Percentiles rank a stretch among this genome's conserved stretches.
Evolutionary conservation across 495 filamentous ascomycete genomes (phyloP).

Genomic region (Penicillium odoratum): DNA sequence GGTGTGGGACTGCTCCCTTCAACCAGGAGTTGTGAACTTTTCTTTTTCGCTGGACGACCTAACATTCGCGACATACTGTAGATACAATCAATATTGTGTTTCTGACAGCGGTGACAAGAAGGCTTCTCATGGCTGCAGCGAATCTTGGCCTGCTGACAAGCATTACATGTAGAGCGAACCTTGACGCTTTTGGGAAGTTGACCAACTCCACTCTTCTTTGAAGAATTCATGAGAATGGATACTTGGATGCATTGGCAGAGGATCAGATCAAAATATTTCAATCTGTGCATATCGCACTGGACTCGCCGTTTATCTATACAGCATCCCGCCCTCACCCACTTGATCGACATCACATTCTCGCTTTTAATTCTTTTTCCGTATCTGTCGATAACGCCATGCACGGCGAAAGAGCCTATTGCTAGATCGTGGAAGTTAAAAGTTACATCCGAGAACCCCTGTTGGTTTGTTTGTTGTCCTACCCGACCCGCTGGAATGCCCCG

Average conservation of each 20-base stretch:
- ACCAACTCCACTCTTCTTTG: constrained; percentile 12
- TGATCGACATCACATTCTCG: constrained; percentile 8
- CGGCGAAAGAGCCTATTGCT: not conserved
- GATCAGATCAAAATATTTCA: not conserved
- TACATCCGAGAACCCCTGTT: constrained; percentile 21
- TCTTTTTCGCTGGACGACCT: constrained; percentile 45
- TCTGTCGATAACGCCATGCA: not conserved
- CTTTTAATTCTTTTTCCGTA: not conserved
- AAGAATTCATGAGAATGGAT: constrained; percentile 19
- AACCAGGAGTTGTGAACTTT: constrained; percentile 9
- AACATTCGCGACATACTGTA: constrained; percentile 48
- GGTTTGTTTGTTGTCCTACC: constrained; percentile 22
- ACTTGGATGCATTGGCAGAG: not conserved
- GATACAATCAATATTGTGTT: constrained; percentile 43
- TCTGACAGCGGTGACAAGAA: constrained; percentile 45
- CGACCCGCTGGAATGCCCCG: constrained; percentile 6
- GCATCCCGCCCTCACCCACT: not conserved
- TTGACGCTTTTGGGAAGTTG: constrained; percentile 41
- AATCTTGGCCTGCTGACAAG: constrained; percentile 50
- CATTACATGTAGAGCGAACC: constrained; percentile 49
- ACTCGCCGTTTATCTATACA: not conserved
- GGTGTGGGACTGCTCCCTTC: constrained; percentile 2
- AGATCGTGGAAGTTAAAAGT: constrained; percentile 12
- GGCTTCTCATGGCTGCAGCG: constrained; percentile 51
- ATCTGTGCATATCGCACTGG: not conserved